These are phyloP conservation scores for Patellifolia procumbens DNA, from an alignment of 179 eudicot genomes.

Conservation along the genomic window DNA sequence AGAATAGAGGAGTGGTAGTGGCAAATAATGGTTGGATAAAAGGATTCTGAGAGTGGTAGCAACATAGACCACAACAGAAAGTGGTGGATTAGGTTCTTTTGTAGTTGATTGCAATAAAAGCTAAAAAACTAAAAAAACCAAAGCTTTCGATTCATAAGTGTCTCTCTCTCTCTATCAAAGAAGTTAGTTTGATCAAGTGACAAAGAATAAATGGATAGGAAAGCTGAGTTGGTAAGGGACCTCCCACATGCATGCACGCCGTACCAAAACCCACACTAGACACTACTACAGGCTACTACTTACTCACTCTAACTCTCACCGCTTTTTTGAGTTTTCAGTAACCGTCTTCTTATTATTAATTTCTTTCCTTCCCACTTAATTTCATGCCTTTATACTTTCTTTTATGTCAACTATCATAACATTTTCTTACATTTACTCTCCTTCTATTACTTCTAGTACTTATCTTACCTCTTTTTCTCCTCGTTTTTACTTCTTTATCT, in stretches of 20 bases:
- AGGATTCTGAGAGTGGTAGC: not conserved
- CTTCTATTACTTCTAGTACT: not conserved
- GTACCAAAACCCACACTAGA: not conserved
- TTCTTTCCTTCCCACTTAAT: not conserved
- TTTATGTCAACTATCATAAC: not conserved
- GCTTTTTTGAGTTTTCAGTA: not conserved
- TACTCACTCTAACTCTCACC: constrained; percentile 19
- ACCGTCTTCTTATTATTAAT: constrained; percentile 13
- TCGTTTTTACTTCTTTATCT: no score
- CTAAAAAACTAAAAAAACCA: constrained; percentile 1
- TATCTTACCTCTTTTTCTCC: no score
- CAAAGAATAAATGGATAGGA: constrained; percentile 34
- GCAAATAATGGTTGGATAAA: constrained; percentile 11
- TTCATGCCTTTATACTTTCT: constrained; percentile 10
- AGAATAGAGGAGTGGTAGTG: not conserved
- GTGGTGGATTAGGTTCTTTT: constrained; percentile 32
- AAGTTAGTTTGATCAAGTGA: constrained; percentile 11
- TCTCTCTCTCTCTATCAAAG: not conserved
- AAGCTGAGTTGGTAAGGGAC: constrained; percentile 36
- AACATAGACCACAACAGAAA: constrained; percentile 28
- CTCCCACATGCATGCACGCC: constrained; percentile 37
- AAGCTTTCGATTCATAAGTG: not conserved
- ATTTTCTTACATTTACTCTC: not conserved
- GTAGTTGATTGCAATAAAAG: constrained; percentile 18
- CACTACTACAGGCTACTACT: constrained; percentile 6